phyloP scores from a whole-genome alignment of 805 yeast genomes.

The Wickerhamiella siamensis region DNA sequence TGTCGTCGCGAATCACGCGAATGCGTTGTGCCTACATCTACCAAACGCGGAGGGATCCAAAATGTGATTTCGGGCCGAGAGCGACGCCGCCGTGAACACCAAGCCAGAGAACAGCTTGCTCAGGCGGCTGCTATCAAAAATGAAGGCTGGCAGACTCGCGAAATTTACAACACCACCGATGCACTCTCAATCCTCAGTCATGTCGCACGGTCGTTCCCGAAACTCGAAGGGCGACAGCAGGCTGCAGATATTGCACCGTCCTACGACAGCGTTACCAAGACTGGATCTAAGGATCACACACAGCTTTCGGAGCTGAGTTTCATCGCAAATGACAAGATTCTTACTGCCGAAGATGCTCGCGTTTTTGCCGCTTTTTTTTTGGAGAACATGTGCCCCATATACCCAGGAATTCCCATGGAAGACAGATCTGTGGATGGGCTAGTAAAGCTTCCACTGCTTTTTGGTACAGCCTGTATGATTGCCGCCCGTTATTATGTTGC shows the following conservation, averaged over 20 bases:
- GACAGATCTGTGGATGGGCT: conserved; percentile 50
- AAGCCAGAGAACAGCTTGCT: not conserved
- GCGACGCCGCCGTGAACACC: conserved; percentile 7
- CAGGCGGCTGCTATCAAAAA: not conserved
- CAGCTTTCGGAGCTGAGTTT: conserved; percentile 47
- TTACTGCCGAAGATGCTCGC: conserved; percentile 35
- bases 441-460: conserved; percentile 64
- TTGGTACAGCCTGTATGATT: conserved; percentile 70
- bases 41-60: conserved; percentile 35
- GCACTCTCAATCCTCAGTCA: conserved; percentile 28
- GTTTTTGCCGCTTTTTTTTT: conserved; percentile 37
- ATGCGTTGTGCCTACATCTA: conserved; percentile 54
- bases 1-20: conserved; percentile 72
- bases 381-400: conserved; percentile 72
- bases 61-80: conserved; percentile 26
- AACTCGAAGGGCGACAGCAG: conserved; percentile 13
- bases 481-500: conserved; percentile 58
- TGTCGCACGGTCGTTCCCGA: conserved; percentile 26
- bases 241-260: not conserved
- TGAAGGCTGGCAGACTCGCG: conserved; percentile 5
- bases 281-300: not conserved
- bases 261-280: not conserved
- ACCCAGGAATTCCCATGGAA: conserved; percentile 71
- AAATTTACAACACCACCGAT: conserved; percentile 27
- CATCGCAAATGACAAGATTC: conserved; percentile 35